Evolutionary conservation across 176 grass and related monocot genomes (phyloP).

Genomic region (Avena sativa): DNA sequence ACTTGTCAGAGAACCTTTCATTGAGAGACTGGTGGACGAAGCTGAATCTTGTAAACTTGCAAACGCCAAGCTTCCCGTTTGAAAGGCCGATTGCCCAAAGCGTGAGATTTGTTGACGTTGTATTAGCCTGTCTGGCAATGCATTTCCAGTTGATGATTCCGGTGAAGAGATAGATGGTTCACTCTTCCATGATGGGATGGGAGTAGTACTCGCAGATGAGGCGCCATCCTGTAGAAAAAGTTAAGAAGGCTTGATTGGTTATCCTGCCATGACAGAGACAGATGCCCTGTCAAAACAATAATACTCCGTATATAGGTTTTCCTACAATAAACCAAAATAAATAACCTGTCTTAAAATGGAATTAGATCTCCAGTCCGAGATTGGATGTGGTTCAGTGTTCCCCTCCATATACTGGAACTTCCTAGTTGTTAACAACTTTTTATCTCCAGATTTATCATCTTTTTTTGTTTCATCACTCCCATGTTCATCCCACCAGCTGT

Average conservation of each 20-base stretch:
- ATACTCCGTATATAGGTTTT: conserved; percentile 24
- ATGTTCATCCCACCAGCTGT: conserved; percentile 90
- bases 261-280: neutral
- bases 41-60: conserved; percentile 67
- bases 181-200: conserved; percentile 66
- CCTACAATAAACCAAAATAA: conserved; percentile 24
- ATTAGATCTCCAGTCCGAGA: conserved; percentile 76
- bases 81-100: conserved; percentile 67
- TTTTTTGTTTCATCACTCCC: conserved; percentile 73
- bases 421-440: conserved; percentile 58
- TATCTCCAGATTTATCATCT: conserved; percentile 67
- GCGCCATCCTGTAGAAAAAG: conserved; percentile 63
- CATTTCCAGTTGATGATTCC: conserved; percentile 59
- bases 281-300: conserved; percentile 31
- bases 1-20: conserved; percentile 69
- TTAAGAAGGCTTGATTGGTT: conserved; percentile 22
- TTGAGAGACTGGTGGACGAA: conserved; percentile 47
- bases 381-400: conserved; percentile 66
- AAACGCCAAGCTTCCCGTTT: conserved; percentile 53
- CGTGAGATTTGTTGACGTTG: conserved; percentile 65
- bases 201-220: conserved; percentile 45
- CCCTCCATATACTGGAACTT: conserved; percentile 73
- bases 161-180: conserved; percentile 55
- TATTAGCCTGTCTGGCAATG: conserved; percentile 60
- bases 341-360: conserved; percentile 75